Base-by-base conservation (phyloP, 305 asterid genomes). In the Stenogyne calaminthoides region DNA sequence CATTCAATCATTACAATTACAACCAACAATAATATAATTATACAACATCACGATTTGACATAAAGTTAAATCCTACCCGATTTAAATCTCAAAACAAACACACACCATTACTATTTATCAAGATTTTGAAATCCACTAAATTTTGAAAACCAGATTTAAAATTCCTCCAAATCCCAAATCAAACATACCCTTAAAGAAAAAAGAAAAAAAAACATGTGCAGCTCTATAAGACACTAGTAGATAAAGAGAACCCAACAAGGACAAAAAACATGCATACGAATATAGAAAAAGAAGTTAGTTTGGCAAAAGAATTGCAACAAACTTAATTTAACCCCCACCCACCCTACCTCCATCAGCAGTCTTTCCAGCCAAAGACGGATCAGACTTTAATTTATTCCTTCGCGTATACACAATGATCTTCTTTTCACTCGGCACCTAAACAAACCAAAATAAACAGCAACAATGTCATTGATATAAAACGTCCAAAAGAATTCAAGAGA, bases 371-470 rank as follows among this genome's bases (percentile, higher is more conserved):
- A 52, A 27, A n/a, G 80, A 78, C 39, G 75, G 34, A 34, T 58
- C 78, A 71, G 79, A 47, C 69, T 71, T 70, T 67, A 69, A 25
- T 60, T 77, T 79, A 69, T 72, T 73, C 76, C 83, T 80, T 70
- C 89, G 77, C 56, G 9, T 74, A 70, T 85, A 85, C 44, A 85
- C 87, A 77, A 74, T 83, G 72, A 86, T 78, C 63, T 65, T 82
- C 73, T 80, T 83, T 62, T 80, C 84, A 80, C 74, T 75, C 49
- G 69, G 67, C 72, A 77, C 89, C 96, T 88, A 67, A 54, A 51
- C 54, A 59, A 32, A 5, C 20, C 19, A 47, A 47, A 67, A 69
- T 63, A 18, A 79, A 68, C 12, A 69, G 69, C 73, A 11, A 80
- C 27, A 44, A 29, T 60, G 49, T 69, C 73, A 80, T 37, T 39